A percentile compares a stretch with the other conserved stretches of the same genome.
Evolutionary conservation across 202 grass and related monocot genomes (phyloP).

Genomic region (Schoenoplectus triqueter): DNA sequence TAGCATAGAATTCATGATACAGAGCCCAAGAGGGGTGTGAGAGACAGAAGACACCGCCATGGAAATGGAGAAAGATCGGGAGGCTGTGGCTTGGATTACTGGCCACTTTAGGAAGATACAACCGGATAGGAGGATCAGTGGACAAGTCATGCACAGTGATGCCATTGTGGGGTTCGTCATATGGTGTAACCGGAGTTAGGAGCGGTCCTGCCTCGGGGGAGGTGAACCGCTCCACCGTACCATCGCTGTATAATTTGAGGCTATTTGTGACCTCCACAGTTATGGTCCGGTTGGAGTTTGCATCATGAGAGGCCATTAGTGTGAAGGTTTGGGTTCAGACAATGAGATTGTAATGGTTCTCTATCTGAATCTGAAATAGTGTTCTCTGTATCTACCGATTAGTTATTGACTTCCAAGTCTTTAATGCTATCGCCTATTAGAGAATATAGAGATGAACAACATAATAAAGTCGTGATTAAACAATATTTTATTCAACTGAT

Average conservation of each 20-base stretch:
- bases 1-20: conserved; percentile 64
- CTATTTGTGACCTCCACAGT: conserved; percentile 57
- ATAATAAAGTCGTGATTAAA: too few relatives aligned
- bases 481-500: too few relatives aligned
- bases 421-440: too few relatives aligned
- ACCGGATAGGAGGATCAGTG: conserved; percentile 39
- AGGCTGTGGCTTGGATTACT: neutral
- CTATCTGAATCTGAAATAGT: too few relatives aligned
- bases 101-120: conserved; percentile 43
- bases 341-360: neutral
- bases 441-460: too few relatives aligned
- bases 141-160: conserved; percentile 58
- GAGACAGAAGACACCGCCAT: conserved; percentile 67
- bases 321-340: neutral
- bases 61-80: conserved; percentile 61
- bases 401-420: too few relatives aligned
- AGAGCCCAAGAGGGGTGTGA: conserved; percentile 49
- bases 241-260: conserved; percentile 55
- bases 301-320: neutral
- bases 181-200: conserved; percentile 39
- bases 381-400: too few relatives aligned
- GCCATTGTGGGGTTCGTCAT: conserved; percentile 45
- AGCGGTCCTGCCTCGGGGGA: conserved; percentile 41
- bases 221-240: conserved; percentile 47
- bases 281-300: conserved; percentile 23